Evolutionary conservation across 1,284 basidiomycete genomes (phyloP).

Genomic region (Malassezia yamatoensis): DNA sequence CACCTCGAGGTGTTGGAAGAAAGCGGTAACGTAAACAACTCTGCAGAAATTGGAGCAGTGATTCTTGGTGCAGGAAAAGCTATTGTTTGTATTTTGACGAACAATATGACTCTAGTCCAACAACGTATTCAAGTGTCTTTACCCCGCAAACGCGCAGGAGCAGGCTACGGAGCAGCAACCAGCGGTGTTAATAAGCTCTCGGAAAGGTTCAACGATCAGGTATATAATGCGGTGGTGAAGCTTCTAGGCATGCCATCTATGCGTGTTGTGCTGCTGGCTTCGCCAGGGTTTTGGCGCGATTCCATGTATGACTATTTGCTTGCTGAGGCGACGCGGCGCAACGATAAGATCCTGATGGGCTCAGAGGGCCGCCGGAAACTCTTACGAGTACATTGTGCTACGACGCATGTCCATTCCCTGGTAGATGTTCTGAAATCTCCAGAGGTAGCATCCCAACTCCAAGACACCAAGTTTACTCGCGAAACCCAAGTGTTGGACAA

Average conservation of each 20-base stretch:
- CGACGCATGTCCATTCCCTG: slow-evolving; percentile 87
- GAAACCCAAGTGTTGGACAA: slow-evolving; percentile 58
- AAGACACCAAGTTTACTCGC: slow-evolving; percentile 93
- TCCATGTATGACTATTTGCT: slow-evolving; percentile 65
- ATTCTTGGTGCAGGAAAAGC: slow-evolving; percentile 91
- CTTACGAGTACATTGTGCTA: slow-evolving; percentile 80
- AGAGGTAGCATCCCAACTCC: slow-evolving; percentile 57
- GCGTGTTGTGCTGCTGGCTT: slow-evolving; percentile 86
- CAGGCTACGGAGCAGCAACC: slow-evolving; percentile 25
- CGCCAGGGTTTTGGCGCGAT: slow-evolving; percentile 90
- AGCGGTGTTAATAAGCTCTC: slow-evolving; percentile 21
- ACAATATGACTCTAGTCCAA: slow-evolving; percentile 89
- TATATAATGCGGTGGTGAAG: slow-evolving; percentile 78
- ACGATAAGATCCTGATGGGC: slow-evolving; percentile 65
- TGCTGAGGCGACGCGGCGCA: slow-evolving; percentile 53
- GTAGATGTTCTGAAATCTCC: slow-evolving; percentile 89
- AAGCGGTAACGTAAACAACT: slow-evolving; percentile 76
- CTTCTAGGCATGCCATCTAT: slow-evolving; percentile 75
- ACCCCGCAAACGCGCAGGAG: slow-evolving; percentile 62
- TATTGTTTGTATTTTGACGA: slow-evolving; percentile 82
- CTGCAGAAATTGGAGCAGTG: slow-evolving; percentile 90
- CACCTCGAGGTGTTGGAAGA: slow-evolving; percentile 73
- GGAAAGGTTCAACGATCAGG: slow-evolving; percentile 64
- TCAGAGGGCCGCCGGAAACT: slow-evolving; percentile 69
- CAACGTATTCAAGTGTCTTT: slow-evolving; percentile 83